phyloP scores from a whole-genome alignment of 805 yeast genomes.

The Metschnikowia anglica region DNA sequence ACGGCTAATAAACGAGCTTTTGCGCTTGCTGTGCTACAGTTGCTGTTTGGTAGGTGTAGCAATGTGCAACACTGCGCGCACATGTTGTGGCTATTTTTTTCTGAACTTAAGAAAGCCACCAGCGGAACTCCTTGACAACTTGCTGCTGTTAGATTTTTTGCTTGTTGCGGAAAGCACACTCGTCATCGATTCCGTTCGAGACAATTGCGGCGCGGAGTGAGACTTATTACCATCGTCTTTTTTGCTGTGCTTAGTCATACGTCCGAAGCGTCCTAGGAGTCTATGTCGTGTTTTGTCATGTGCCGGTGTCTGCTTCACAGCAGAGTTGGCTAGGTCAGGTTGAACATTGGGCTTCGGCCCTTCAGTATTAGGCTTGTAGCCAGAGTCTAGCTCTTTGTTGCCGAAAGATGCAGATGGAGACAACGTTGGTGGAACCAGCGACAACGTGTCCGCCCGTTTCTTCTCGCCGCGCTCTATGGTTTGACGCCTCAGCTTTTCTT shows the following conservation, averaged over 20 bases:
- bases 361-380: conserved; percentile 2
- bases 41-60: conserved; percentile 1
- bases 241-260: conserved; percentile 16
- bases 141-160: conserved; percentile 17
- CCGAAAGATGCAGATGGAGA: conserved; percentile 10
- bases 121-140: conserved; percentile 4
- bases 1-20: no score
- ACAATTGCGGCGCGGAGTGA: conserved; percentile 7
- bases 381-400: neutral
- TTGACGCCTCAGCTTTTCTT: conserved; percentile 13
- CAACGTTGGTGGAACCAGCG: conserved; percentile 9
- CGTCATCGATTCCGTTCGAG: conserved; percentile 19
- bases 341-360: conserved; percentile 19
- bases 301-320: neutral
- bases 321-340: neutral
- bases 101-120: conserved; percentile 11
- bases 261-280: conserved; percentile 22
- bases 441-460: conserved; percentile 10
- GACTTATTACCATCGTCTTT: conserved; percentile 9
- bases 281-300: conserved; percentile 5
- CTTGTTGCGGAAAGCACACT: conserved; percentile 25
- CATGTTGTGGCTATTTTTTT: conserved; percentile 6
- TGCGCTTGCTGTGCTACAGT: neutral
- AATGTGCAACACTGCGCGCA: neutral
- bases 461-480: conserved; percentile 17